These are phyloP conservation scores for Marasmius fiardii DNA, from an alignment of 1,284 basidiomycete genomes.

Conservation along the genomic window DNA sequence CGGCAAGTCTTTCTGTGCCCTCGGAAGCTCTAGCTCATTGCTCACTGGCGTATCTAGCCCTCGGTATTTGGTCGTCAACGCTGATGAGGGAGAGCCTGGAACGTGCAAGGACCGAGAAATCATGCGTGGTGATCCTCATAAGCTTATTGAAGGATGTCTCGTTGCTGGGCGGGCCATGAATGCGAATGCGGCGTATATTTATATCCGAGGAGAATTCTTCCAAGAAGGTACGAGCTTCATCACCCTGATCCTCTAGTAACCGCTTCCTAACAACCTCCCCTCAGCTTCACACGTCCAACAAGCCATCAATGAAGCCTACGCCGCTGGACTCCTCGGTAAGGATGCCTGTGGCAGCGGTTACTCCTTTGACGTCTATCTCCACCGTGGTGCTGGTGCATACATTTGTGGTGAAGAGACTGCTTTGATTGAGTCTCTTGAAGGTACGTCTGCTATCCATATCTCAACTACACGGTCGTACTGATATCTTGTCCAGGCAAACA, in stretches of 20 bases:
- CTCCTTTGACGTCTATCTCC: conserved; percentile 94
- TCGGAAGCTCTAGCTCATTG: not conserved
- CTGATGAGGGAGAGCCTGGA: conserved; percentile 98
- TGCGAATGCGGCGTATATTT: conserved; percentile 97
- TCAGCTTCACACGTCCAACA: conserved; percentile 85
- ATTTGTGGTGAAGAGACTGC: conserved; percentile 99
- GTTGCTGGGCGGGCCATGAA: conserved; percentile 99
- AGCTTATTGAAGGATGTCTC: conserved; percentile 96
- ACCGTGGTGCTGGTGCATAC: conserved; percentile 97
- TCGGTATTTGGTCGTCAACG: conserved; percentile 96
- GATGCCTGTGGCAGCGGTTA: conserved; percentile 93
- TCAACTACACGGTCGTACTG: not conserved
- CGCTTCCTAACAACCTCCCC: not conserved
- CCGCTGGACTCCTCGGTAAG: conserved; percentile 88
- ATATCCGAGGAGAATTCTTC: conserved; percentile 98
- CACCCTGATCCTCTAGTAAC: not conserved
- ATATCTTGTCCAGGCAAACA: conserved; percentile 56
- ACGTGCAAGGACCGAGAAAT: conserved; percentile 99
- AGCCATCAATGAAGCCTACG: conserved; percentile 95
- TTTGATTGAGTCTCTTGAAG: conserved; percentile 93
- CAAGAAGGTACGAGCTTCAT: conserved; percentile 55
- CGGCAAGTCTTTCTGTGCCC: conserved; percentile 46
- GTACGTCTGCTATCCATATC: conserved; percentile 24
- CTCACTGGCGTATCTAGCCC: conserved; percentile 47
- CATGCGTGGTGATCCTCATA: conserved; percentile 96